Evolutionary conservation across 2,329 filamentous ascomycete genomes (phyloP), one percentile per base, ranked within the genome.

Genomic region (Spiromastix sp.): DNA sequence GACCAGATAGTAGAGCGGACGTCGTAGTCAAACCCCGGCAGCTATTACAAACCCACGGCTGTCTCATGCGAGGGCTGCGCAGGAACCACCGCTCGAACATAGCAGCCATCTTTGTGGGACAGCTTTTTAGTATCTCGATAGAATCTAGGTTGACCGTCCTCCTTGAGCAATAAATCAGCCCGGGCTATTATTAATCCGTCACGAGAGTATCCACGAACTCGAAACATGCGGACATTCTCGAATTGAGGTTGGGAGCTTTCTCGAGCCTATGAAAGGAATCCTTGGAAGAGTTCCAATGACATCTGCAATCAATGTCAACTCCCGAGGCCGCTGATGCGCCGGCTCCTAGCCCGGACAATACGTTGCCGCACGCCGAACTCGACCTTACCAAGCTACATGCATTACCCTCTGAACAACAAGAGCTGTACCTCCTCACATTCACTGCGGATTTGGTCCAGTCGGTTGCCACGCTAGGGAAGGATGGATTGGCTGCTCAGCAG

Each of bases 371-470:
- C 42, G 47, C 52, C 33, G 83, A 94, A 67, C 82, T 98, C 57
- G 87, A 98, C 56, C 66, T 94, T 48, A 67, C 79, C 51, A 94
- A 94, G 70, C 78, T 98, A 31, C 81, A 94, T 60, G 73, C 83
- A 34, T 75, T 96, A 30, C 85, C 89, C 28, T 77, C 84, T 36
- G 91, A 98, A 64, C 91, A 98, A 59, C 91, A 98, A 62, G 87
- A 95, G 52, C 75, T 98, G 9, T 93, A 91, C 59, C 74, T 98
- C 43, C 71, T 98, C 41, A 93, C 80, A 17, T 95, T 93, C 55
- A 81, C 87, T 22, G 81, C 86, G 18, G 77, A 81, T 41, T 71
- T 98, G 37, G 80, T 78, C 43, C 81, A 81, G 48, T 83, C 95
- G 69, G 82, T 93, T 29, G 70, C 78, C 36, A 45, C 46, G 12